Percentiles rank a stretch among this genome's conserved stretches.
phyloP scores from a whole-genome alignment of 768 basidiomycete species.

The Gymnopilus dilepis region DNA sequence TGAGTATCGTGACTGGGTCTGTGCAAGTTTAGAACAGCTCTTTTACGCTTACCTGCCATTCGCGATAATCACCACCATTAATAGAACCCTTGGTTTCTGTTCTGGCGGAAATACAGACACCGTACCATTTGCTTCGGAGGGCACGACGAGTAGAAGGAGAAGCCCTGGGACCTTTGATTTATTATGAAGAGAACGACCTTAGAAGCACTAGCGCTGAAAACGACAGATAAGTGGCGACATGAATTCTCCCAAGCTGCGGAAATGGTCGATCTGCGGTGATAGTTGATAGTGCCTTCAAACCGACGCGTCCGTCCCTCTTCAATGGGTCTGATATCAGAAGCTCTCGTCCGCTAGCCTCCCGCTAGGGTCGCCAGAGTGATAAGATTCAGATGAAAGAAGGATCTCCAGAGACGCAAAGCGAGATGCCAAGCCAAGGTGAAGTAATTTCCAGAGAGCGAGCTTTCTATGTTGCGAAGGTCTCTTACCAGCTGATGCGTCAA shows the following conservation, averaged over 20 bases:
- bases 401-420: background rate
- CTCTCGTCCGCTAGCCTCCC: background rate
- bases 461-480: background rate
- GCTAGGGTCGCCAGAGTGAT: background rate
- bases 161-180: background rate
- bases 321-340: background rate
- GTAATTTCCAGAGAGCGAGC: background rate
- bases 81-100: background rate
- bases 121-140: background rate
- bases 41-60: constrained; percentile 1
- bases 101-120: too few relatives aligned
- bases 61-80: constrained; percentile 2
- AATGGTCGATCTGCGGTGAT: background rate
- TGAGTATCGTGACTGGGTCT: background rate
- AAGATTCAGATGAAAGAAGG: background rate
- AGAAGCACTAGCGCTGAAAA: constrained; percentile 3
- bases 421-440: background rate
- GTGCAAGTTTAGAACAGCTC: background rate
- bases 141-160: background rate
- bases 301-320: background rate
- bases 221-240: background rate
- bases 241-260: background rate
- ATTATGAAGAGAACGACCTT: background rate
- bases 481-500: constrained; percentile 6
- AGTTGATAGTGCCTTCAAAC: background rate